Evolutionary conservation across 2,329 filamentous ascomycete genomes (phyloP).

Genomic region (Hypocrella siamensis): DNA sequence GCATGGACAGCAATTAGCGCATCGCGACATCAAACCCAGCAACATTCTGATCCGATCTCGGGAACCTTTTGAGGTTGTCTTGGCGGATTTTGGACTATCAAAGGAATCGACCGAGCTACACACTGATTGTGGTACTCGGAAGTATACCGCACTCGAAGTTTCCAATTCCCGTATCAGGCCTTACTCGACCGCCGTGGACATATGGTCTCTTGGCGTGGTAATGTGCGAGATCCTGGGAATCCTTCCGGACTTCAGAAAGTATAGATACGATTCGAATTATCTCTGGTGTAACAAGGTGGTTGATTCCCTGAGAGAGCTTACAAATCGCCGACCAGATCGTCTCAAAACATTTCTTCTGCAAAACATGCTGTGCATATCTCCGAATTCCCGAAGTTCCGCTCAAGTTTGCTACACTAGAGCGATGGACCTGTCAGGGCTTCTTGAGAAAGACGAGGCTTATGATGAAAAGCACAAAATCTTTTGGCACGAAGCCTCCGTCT

Average conservation of each 20-base stretch:
- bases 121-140: slow-evolving; percentile 74
- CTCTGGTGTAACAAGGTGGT: slow-evolving; percentile 2
- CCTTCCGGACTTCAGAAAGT: slow-evolving; percentile 2
- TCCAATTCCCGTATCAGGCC: slow-evolving; percentile 27
- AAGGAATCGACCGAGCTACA: slow-evolving; percentile 90
- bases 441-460: too few species aligned
- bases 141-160: slow-evolving; percentile 83
- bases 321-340: background rate
- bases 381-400: background rate
- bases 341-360: slow-evolving; percentile 1
- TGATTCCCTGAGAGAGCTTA: slow-evolving; percentile 1
- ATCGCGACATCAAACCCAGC: slow-evolving; percentile 86
- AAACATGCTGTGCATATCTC: slow-evolving; percentile 2
- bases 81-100: slow-evolving; percentile 82
- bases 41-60: slow-evolving; percentile 64
- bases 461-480: too few species aligned
- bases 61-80: slow-evolving; percentile 58
- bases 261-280: background rate
- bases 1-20: slow-evolving; percentile 44
- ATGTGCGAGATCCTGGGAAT: slow-evolving; percentile 2
- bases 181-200: slow-evolving; percentile 77
- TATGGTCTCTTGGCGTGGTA: slow-evolving; percentile 86
- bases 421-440: too few species aligned
- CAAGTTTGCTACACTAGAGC: background rate
- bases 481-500: too few species aligned